Evolutionary conservation across 1,139 yeast species (phyloP).

Genomic region (Taphrina betulina): DNA sequence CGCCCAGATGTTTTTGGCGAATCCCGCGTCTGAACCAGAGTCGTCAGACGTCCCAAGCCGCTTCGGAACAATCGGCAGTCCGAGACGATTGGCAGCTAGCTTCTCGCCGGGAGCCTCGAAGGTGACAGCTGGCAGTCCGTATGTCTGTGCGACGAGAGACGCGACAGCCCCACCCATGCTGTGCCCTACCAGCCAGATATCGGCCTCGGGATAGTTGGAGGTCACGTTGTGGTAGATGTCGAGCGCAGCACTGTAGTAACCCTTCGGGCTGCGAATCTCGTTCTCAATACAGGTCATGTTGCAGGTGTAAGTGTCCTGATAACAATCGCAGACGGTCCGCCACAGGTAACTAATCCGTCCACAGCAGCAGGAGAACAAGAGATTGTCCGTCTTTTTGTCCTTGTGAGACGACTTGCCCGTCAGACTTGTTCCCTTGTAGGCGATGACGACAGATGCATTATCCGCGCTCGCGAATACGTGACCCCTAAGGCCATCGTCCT

Average conservation of each 20-base stretch:
- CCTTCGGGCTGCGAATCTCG: constrained; percentile 69
- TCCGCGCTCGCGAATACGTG: constrained; percentile 76
- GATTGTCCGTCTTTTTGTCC: constrained; percentile 83
- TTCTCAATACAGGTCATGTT: constrained; percentile 81
- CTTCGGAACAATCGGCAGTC: constrained; percentile 57
- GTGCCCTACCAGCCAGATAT: constrained; percentile 92
- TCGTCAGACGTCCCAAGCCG: not conserved
- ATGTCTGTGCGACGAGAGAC: constrained; percentile 79
- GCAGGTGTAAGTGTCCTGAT: constrained; percentile 79
- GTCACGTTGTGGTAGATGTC: constrained; percentile 76
- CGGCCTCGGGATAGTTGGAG: constrained; percentile 62
- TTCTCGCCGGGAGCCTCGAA: constrained; percentile 94
- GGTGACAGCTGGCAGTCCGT: constrained; percentile 79
- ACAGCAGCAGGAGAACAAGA: constrained; percentile 92
- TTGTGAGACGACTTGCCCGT: constrained; percentile 68
- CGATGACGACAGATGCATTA: constrained; percentile 67
- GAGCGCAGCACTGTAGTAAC: constrained; percentile 77
- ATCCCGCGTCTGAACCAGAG: constrained; percentile 60
- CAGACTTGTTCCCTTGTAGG: constrained; percentile 87
- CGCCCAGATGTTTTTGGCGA: constrained; percentile 74
- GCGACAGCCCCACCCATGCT: constrained; percentile 91
- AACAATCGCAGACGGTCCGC: constrained; percentile 94
- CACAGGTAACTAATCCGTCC: constrained; percentile 89
- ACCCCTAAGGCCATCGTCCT: constrained; percentile 78
- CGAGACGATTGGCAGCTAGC: constrained; percentile 77